Evolutionary conservation across 2,329 filamentous ascomycete genomes (phyloP).

Genomic region (Gnomoniopsis smithogilvyi): DNA sequence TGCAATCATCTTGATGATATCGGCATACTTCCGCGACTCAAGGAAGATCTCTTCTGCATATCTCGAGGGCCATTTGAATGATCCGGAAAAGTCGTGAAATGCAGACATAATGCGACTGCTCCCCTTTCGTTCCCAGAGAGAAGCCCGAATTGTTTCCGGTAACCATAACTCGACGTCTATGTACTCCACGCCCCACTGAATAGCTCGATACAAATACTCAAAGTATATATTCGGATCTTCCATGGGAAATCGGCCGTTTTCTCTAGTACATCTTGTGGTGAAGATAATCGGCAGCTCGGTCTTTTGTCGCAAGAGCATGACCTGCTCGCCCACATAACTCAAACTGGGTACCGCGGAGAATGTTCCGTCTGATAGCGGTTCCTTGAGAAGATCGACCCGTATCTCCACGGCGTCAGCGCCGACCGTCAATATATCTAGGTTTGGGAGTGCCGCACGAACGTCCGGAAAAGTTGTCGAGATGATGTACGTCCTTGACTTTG

Average conservation of each 20-base stretch:
- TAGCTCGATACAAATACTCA: constrained; percentile 76
- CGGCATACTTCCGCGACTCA: constrained; percentile 69
- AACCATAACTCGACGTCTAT: constrained; percentile 88
- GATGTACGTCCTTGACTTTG: constrained; percentile 76
- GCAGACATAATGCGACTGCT: constrained; percentile 88
- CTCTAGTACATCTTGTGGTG: constrained; percentile 75
- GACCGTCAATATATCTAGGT: constrained; percentile 83
- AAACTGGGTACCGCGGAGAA: constrained; percentile 69
- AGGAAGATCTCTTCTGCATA: constrained; percentile 70
- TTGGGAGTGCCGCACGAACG: constrained; percentile 76
- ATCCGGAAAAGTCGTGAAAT: constrained; percentile 84
- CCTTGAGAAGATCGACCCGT: constrained; percentile 76
- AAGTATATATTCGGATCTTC: constrained; percentile 72
- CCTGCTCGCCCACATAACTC: constrained; percentile 80
- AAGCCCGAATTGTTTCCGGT: constrained; percentile 69
- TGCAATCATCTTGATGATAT: constrained; percentile 89
- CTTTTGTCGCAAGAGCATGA: constrained; percentile 78
- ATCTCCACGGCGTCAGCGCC: constrained; percentile 84
- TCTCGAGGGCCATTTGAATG: constrained; percentile 76
- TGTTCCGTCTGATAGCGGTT: constrained; percentile 60
- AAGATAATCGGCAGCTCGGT: constrained; percentile 90
- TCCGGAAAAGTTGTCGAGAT: constrained; percentile 89
- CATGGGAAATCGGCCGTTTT: constrained; percentile 85
- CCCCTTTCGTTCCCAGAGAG: constrained; percentile 66
- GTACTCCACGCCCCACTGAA: constrained; percentile 88